Evolutionary conservation across 1,284 basidiomycete genomes (phyloP).

Genomic region (Ceratobasidium sp.): DNA sequence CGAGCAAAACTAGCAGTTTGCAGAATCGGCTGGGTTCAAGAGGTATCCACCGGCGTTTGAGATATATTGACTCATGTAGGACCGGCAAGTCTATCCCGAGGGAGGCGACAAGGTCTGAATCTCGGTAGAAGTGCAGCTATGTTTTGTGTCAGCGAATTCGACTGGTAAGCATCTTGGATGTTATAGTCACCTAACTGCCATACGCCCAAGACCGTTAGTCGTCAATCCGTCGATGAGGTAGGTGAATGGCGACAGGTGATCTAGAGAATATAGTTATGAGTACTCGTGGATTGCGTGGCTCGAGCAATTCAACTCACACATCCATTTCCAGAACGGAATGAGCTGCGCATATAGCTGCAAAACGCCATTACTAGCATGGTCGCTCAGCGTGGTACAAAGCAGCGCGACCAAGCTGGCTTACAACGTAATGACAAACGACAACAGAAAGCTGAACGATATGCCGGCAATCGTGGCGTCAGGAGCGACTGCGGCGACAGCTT

Average conservation of each 20-base stretch:
- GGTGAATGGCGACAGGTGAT: slow-evolving; percentile 79
- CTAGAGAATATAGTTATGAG: background rate
- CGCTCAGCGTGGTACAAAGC: slow-evolving; percentile 33
- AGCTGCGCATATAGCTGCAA: slow-evolving; percentile 70
- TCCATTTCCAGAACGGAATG: slow-evolving; percentile 82
- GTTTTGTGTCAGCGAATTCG: no score
- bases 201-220: no score
- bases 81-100: slow-evolving; percentile 73
- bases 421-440: slow-evolving; percentile 72
- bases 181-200: no score
- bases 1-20: slow-evolving; percentile 69
- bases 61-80: slow-evolving; percentile 78
- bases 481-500: slow-evolving; percentile 72
- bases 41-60: slow-evolving; percentile 78
- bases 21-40: slow-evolving; percentile 71
- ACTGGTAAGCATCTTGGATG: no score
- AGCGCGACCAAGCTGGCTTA: slow-evolving; percentile 54
- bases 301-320: slow-evolving; percentile 57
- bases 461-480: slow-evolving; percentile 73
- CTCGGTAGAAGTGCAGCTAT: slow-evolving; percentile 70
- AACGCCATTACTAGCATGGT: slow-evolving; percentile 64
- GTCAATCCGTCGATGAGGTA: no score
- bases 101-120: slow-evolving; percentile 79
- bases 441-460: slow-evolving; percentile 70
- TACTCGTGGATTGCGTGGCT: background rate